Conservation (phyloP, 352 stramenopile species). For the Sclerospora graminicola region DNA sequence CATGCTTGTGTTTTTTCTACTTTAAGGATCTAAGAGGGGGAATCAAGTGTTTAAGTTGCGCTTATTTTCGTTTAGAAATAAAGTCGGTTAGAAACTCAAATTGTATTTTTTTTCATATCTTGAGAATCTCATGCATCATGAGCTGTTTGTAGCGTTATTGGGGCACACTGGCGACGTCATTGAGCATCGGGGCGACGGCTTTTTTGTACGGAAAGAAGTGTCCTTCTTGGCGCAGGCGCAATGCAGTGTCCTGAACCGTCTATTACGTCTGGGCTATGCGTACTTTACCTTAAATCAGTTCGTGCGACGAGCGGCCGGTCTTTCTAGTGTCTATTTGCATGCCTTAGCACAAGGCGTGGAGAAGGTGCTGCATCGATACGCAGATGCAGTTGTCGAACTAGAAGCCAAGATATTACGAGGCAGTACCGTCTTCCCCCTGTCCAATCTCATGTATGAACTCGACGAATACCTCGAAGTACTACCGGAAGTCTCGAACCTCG, state of each 20-base stretch:
- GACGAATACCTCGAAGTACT: constrained; percentile 51
- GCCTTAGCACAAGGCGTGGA: constrained; percentile 50
- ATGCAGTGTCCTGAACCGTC: constrained; percentile 36
- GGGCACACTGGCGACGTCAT: constrained; percentile 56
- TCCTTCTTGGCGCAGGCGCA: constrained; percentile 43
- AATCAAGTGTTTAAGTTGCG: not conserved
- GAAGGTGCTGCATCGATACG: constrained; percentile 36
- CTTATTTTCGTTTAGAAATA: not conserved
- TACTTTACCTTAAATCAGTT: constrained; percentile 50
- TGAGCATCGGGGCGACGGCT: constrained; percentile 37
- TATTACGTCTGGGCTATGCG: constrained; percentile 42
- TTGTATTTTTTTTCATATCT: too few species aligned
- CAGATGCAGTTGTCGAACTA: constrained; percentile 35
- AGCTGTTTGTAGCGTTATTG: constrained; percentile 68
- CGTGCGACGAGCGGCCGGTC: constrained; percentile 7
- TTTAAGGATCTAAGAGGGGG: constrained; percentile 20
- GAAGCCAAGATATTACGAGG: constrained; percentile 42
- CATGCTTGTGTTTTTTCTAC: constrained; percentile 19
- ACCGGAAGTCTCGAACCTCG: constrained; percentile 43
- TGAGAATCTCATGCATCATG: constrained; percentile 70
- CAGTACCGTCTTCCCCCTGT: constrained; percentile 40
- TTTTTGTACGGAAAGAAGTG: constrained; percentile 37
- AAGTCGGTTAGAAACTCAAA: not conserved
- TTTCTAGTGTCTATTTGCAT: constrained; percentile 46
- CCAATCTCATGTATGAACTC: constrained; percentile 58